phyloP scores from a whole-genome alignment of 345 rosid species.

The Durio zibethinus region DNA sequence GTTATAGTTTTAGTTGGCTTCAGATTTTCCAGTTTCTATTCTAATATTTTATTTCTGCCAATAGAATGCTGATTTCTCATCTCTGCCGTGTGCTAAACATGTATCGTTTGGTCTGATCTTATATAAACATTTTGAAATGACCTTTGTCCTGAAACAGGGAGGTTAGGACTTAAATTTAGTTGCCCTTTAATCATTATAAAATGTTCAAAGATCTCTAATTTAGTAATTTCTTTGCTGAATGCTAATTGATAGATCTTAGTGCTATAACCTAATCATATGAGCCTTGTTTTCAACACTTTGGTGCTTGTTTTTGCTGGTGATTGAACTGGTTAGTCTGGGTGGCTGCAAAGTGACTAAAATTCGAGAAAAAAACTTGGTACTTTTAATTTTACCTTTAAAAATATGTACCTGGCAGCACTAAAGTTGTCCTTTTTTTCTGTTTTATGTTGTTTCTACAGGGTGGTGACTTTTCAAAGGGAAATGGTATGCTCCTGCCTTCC shows the following conservation, averaged over 20 bases:
- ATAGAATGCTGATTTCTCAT: neutral
- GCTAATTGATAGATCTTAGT: neutral
- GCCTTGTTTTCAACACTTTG: neutral
- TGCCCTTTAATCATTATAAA: neutral
- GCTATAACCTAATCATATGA: neutral
- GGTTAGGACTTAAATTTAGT: neutral
- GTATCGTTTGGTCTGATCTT: neutral
- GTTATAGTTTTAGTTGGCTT: neutral
- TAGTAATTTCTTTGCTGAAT: neutral
- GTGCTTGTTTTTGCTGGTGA: neutral
- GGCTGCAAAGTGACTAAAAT: neutral
- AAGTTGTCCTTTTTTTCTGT: neutral
- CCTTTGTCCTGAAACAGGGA: neutral
- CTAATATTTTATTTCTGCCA: neutral
- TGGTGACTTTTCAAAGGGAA: conserved; percentile 88
- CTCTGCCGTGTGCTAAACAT: neutral
- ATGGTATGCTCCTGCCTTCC: conserved; percentile 59
- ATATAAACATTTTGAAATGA: neutral
- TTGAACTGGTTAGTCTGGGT: neutral
- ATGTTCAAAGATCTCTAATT: neutral
- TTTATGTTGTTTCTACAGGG: conserved; percentile 53
- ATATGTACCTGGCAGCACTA: neutral
- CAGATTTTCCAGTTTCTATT: neutral
- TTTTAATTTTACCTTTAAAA: neutral
- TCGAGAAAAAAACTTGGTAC: neutral